These are phyloP conservation scores for Gossypium stocksii DNA, from an alignment of 345 rosid genomes.

Conservation along the genomic window DNA sequence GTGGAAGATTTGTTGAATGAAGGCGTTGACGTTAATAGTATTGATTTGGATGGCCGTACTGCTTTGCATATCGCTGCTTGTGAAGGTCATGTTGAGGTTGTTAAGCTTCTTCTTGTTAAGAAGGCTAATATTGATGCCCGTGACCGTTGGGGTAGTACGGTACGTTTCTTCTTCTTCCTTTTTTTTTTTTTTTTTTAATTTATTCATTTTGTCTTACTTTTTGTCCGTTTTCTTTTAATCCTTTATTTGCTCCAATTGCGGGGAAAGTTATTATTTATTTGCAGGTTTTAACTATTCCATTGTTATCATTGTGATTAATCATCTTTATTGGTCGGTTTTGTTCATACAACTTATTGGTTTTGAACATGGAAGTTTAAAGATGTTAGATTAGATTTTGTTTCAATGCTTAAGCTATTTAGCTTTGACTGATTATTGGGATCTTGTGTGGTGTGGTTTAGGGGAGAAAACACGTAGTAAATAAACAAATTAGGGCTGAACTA, in stretches of 20 bases:
- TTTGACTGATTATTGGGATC: too few relatives aligned
- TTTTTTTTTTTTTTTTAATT: too few relatives aligned
- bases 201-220: too few relatives aligned
- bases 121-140: constrained; percentile 91
- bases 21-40: constrained; percentile 81
- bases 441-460: too few relatives aligned
- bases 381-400: background rate
- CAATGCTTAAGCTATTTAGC: too few relatives aligned
- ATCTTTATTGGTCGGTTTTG: background rate
- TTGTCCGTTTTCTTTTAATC: too few relatives aligned
- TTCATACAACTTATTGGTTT: background rate
- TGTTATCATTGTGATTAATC: background rate
- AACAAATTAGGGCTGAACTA: too few relatives aligned
- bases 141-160: constrained; percentile 99
- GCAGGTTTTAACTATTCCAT: background rate
- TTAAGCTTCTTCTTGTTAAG: constrained; percentile 50
- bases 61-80: constrained; percentile 94
- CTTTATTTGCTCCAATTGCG: too few relatives aligned
- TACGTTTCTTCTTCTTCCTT: constrained; percentile 15
- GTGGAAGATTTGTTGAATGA: constrained; percentile 70
- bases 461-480: too few relatives aligned
- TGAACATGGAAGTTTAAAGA: background rate
- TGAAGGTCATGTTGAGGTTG: constrained; percentile 83
- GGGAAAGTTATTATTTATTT: background rate
- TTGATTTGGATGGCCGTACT: constrained; percentile 92